Evolutionary conservation across 257 asterid genomes (phyloP).

Genomic region (Schizonepeta tenuifolia): DNA sequence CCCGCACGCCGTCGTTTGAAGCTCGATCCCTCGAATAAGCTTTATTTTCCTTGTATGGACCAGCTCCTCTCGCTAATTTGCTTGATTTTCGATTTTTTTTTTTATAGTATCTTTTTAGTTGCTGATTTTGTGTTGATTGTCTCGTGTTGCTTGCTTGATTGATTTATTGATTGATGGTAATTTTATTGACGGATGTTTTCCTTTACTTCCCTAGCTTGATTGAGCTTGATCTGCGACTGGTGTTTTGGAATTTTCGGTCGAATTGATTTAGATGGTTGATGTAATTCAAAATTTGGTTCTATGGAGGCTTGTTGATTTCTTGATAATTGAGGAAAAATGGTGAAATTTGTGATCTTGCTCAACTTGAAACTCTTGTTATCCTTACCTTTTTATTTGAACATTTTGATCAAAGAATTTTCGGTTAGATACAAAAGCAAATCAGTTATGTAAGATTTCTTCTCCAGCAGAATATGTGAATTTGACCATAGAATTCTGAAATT

Average conservation of each 20-base stretch:
- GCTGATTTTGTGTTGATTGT: neutral
- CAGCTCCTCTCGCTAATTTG: conserved; percentile 15
- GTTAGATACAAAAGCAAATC: neutral
- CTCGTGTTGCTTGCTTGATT: neutral
- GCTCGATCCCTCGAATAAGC: conserved; percentile 91
- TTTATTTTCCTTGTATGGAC: conserved; percentile 78
- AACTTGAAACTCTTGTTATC: conserved; percentile 13
- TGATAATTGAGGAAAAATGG: conserved; percentile 9
- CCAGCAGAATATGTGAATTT: conserved; percentile 1
- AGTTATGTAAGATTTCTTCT: neutral
- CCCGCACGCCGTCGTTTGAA: conserved; percentile 89
- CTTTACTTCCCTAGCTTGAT: neutral
- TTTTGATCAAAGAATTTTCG: neutral
- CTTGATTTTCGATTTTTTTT: neutral
- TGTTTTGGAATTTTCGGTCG: neutral
- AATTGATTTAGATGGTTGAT: conserved; percentile 14
- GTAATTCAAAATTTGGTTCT: neutral
- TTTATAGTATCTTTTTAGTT: neutral
- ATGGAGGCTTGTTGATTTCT: neutral
- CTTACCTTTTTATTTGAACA: neutral
- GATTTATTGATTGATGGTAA: neutral
- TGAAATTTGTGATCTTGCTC: conserved; percentile 11
- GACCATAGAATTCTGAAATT: neutral
- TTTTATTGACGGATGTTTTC: neutral
- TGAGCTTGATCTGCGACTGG: neutral